These are phyloP conservation scores for Amanita fuliginea DNA, from an alignment of 768 basidiomycete species.

Conservation along the genomic window DNA sequence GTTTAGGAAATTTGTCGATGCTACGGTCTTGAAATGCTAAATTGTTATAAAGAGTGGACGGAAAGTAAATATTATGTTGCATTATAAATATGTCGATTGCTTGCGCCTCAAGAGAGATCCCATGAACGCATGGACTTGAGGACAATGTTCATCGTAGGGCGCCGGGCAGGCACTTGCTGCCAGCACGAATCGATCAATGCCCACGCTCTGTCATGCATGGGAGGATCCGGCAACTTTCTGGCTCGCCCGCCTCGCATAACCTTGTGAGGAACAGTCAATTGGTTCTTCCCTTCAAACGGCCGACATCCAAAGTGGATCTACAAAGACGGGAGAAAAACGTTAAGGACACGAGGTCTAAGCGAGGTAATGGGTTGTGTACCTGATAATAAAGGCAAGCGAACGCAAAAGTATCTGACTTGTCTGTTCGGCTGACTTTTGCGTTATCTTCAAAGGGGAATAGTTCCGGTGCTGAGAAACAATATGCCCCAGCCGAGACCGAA, in stretches of 20 bases:
- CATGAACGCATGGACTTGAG: not conserved
- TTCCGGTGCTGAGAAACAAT: not conserved
- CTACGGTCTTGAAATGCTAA: no score
- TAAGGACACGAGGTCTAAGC: not conserved
- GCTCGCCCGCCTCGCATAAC: not conserved
- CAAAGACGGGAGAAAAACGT: not conserved
- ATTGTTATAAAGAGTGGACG: not conserved
- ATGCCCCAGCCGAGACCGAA: not conserved
- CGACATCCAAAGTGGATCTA: not conserved
- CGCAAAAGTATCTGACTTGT: not conserved
- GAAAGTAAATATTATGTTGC: not conserved
- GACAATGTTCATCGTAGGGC: not conserved
- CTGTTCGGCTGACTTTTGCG: not conserved
- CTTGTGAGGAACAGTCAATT: not conserved
- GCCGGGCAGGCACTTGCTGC: not conserved
- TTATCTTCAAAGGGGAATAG: not conserved
- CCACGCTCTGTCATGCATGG: not conserved
- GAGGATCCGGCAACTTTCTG: not conserved
- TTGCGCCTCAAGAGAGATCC: not conserved
- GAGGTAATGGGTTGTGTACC: not conserved
- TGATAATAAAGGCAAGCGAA: slow-evolving; percentile 3
- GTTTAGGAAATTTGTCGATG: no score
- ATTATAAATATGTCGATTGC: not conserved
- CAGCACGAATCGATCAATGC: not conserved
- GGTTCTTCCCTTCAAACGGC: not conserved